Evolutionary conservation across 2,329 filamentous ascomycete species (phyloP), one percentile per base, ranked within the genome.

Genomic region (Claviceps africana): DNA sequence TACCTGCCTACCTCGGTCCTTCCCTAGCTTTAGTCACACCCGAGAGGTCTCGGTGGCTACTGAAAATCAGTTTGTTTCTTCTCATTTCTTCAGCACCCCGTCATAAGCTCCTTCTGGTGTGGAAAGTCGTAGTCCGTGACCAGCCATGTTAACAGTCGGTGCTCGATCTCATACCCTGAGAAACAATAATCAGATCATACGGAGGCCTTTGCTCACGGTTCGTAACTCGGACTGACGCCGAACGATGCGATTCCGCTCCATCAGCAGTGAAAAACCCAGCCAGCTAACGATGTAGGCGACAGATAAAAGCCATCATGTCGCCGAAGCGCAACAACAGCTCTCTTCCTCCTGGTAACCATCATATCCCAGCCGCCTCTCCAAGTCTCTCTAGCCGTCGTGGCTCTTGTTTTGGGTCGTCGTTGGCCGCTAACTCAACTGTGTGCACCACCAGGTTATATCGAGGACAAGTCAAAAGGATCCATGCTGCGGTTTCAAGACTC

Each of bases 401-500:
- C 21, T 31, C 37, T 22, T 11, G 33, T 30, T 15, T 9, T 28
- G 22, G 3, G 19, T 21, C 11, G 6, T 33, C 13, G 19, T 22
- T 17, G 10, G 9, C 22, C 5, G 25, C 50, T 51, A 44, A 51
- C 43, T 2, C 31, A 50, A 47, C 15, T 44, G 30, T 31, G 33
- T 51, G n/a, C 35, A 28, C 50, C 19, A n/a, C n/a, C 56, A 87
- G 86, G 83, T 61, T 91, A 93, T 71, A 80, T 76, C 62, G 88
- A 93, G 71, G 86, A 93, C 68, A 76, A 77, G 61, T 82, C 81
- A 62, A 90, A 88, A 67, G 86, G 86, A 51, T 74, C 81, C 47
- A 93, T 88, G 85, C 76, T 93, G 60, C 81, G 88, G 60, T 94
- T 86, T 68, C 86, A 94, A 66, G 86, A 90, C 39, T 91, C 86